phyloP scores from a whole-genome alignment of 2,329 filamentous ascomycete species.

The Pseudocercospora musae region DNA sequence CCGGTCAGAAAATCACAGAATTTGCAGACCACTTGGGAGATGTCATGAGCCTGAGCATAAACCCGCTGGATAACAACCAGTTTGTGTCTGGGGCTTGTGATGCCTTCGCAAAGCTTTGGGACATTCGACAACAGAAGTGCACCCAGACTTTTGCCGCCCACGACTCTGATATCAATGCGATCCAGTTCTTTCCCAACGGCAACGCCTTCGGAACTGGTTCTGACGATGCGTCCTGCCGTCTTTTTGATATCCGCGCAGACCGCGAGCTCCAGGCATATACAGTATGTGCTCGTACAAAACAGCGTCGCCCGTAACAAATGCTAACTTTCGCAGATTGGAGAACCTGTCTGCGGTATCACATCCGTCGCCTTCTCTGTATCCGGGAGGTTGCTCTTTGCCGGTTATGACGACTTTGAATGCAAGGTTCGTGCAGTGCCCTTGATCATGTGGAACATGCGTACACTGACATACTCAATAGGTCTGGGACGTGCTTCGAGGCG shows the following conservation, averaged over 20 bases:
- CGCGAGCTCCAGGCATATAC: conserved; percentile 69
- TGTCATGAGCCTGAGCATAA: conserved; percentile 99
- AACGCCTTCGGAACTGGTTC: conserved; percentile 98
- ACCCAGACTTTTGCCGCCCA: conserved; percentile 98
- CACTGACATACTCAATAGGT: conserved; percentile 58
- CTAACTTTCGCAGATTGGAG: conserved; percentile 68
- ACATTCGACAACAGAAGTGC: conserved; percentile 96
- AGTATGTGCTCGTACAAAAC: conserved; percentile 42
- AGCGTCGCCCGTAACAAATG: neutral
- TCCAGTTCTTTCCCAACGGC: conserved; percentile 98
- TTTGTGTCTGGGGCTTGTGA: conserved; percentile 99
- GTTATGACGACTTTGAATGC: conserved; percentile 99
- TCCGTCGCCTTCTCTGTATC: conserved; percentile 98
- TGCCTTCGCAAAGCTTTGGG: conserved; percentile 97
- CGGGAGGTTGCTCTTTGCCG: conserved; percentile 88
- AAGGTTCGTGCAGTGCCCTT: conserved; percentile 63
- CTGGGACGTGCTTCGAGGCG: conserved; percentile 94
- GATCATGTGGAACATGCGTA: neutral
- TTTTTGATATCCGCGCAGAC: conserved; percentile 97
- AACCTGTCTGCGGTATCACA: conserved; percentile 95
- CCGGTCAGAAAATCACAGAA: conserved; percentile 93
- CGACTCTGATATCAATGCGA: conserved; percentile 98
- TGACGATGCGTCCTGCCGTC: conserved; percentile 92
- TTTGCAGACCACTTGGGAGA: conserved; percentile 98
- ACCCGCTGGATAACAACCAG: conserved; percentile 97